Percentiles rank a stretch among this genome's conserved stretches.
Evolutionary conservation across 495 filamentous ascomycete genomes (phyloP).

Genomic region (Emericellopsis terricola): DNA sequence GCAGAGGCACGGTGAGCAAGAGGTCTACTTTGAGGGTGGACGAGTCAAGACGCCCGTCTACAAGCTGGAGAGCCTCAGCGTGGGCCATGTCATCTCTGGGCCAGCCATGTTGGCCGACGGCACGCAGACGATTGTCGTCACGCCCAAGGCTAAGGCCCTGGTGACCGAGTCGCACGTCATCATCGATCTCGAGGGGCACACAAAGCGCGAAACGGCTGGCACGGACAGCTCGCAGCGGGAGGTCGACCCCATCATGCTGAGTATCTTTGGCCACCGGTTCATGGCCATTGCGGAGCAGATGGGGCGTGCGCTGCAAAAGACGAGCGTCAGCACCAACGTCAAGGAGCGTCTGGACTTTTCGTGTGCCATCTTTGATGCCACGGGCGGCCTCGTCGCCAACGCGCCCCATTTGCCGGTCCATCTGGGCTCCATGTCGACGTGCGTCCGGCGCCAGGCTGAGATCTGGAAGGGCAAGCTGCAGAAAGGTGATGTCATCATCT

Average conservation of each 20-base stretch:
- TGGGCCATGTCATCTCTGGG: constrained; percentile 62
- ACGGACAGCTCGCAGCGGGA: constrained; percentile 18
- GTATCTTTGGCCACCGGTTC: constrained; percentile 90
- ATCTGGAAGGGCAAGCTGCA: constrained; percentile 85
- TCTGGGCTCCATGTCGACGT: constrained; percentile 83
- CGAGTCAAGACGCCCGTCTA: constrained; percentile 72
- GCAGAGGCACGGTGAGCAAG: constrained; percentile 36
- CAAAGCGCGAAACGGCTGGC: constrained; percentile 26
- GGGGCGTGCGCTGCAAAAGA: constrained; percentile 91
- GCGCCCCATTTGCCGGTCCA: constrained; percentile 91
- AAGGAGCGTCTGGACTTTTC: constrained; percentile 96
- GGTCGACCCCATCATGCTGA: constrained; percentile 79
- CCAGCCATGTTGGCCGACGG: constrained; percentile 88
- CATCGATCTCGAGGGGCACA: constrained; percentile 46
- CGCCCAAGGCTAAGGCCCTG: constrained; percentile 57
- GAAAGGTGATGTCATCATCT: constrained; percentile 83
- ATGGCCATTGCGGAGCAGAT: constrained; percentile 99
- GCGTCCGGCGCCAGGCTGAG: constrained; percentile 77
- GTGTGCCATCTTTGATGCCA: constrained; percentile 81
- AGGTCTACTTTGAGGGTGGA: constrained; percentile 57
- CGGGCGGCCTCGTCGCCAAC: constrained; percentile 88
- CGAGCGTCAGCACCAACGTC: constrained; percentile 92
- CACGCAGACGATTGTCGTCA: constrained; percentile 90
- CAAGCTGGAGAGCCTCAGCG: constrained; percentile 55
- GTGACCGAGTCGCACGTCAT: constrained; percentile 57